Conservation (phyloP, 2,329 filamentous ascomycete species). For the Fusarium pseudograminearum region DNA sequence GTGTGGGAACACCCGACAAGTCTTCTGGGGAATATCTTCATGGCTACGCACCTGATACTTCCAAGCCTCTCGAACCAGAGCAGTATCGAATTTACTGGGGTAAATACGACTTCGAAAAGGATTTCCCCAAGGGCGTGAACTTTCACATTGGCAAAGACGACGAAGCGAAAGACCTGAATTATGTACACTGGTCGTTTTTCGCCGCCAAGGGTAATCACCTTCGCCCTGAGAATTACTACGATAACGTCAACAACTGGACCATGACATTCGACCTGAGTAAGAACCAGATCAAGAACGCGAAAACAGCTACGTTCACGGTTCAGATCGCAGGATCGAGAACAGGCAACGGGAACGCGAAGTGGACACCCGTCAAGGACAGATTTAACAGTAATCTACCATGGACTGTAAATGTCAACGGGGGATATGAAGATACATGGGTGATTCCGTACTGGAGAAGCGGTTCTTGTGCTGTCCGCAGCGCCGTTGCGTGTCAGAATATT, state of each 20-base stretch:
- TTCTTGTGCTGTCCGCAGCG: conserved; percentile 70
- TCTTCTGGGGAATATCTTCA: conserved; percentile 69
- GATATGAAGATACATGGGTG: conserved; percentile 61
- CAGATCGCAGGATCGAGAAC: conserved; percentile 32
- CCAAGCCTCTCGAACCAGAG: conserved; percentile 62
- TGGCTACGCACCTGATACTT: conserved; percentile 61
- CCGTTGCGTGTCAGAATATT: conserved; percentile 70
- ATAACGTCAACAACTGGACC: conserved; percentile 69
- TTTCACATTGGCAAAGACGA: conserved; percentile 66
- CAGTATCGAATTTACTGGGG: conserved; percentile 72
- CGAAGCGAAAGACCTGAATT: conserved; percentile 65
- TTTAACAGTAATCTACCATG: conserved; percentile 31
- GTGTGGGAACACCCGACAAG: conserved; percentile 58
- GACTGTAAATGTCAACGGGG: conserved; percentile 53
- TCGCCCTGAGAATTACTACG: conserved; percentile 55
- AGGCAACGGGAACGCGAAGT: conserved; percentile 38
- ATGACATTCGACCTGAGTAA: conserved; percentile 62
- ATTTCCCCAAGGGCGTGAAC: conserved; percentile 68
- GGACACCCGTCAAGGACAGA: conserved; percentile 23
- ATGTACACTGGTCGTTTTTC: conserved; percentile 73
- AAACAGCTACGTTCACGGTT: conserved; percentile 46
- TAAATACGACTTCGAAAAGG: conserved; percentile 66
- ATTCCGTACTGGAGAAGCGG: conserved; percentile 59
- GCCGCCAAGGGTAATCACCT: conserved; percentile 64
- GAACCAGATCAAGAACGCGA: conserved; percentile 49